Percentiles rank a stretch among this genome's conserved stretches.
Conservation (phyloP, 1,284 basidiomycete species). For the Thelephora terrestris region DNA sequence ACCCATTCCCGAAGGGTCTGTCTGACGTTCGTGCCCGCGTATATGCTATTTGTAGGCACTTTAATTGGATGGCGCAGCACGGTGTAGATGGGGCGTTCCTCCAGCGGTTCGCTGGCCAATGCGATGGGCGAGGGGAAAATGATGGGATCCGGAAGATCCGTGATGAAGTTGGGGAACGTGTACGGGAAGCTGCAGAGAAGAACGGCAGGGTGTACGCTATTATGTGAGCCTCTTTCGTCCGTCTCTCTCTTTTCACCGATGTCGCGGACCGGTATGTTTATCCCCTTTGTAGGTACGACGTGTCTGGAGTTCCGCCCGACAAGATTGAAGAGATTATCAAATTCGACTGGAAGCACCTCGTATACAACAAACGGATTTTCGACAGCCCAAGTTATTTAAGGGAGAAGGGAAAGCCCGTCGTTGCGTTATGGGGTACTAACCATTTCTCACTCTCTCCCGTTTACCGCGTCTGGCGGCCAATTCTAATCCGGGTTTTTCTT, state of each 20-base stretch:
- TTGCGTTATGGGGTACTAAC: constrained; percentile 55
- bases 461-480: not conserved
- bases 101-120: constrained; percentile 61
- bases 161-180: constrained; percentile 62
- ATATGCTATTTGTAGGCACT: constrained; percentile 38
- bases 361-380: constrained; percentile 46
- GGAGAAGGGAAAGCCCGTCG: constrained; percentile 55
- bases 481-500: not conserved
- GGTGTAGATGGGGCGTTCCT: constrained; percentile 69
- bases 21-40: not conserved
- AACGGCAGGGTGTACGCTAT: constrained; percentile 70
- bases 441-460: not conserved
- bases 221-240: constrained; percentile 40
- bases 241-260: constrained; percentile 2
- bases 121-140: constrained; percentile 44
- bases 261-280: not conserved
- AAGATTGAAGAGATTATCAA: constrained; percentile 48
- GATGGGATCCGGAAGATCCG: constrained; percentile 46
- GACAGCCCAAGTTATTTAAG: constrained; percentile 62
- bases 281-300: constrained; percentile 52
- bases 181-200: constrained; percentile 61
- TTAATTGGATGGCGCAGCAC: constrained; percentile 73
- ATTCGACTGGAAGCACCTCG: constrained; percentile 60
- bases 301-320: constrained; percentile 53
- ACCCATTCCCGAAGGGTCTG: not conserved